Evolutionary conservation across 2,329 filamentous ascomycete genomes (phyloP).

Genomic region (Paracoccidioides lutzii): DNA sequence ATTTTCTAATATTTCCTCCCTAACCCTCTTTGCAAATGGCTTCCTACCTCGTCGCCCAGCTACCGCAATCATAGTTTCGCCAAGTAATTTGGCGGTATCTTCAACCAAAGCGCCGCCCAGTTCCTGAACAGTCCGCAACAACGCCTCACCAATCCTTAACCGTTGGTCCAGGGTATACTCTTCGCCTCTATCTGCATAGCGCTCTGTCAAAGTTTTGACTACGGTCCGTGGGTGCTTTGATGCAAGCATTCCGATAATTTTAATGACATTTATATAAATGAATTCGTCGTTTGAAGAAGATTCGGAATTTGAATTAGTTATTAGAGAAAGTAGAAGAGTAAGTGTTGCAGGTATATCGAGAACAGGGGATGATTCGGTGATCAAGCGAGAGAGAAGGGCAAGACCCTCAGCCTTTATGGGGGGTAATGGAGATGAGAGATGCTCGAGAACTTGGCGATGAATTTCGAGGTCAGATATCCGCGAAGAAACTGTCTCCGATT

Average conservation of each 20-base stretch:
- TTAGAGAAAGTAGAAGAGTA: constrained; percentile 27
- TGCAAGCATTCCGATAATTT: constrained; percentile 28
- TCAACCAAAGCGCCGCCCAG: constrained; percentile 26
- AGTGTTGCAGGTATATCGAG: constrained; percentile 33
- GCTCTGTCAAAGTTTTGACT: constrained; percentile 28
- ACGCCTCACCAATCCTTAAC: constrained; percentile 30
- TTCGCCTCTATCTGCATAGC: constrained; percentile 28
- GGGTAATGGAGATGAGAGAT: constrained; percentile 28
- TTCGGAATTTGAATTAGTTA: constrained; percentile 24
- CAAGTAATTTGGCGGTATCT: constrained; percentile 25
- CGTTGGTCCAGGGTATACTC: constrained; percentile 26
- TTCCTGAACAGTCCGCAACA: constrained; percentile 30
- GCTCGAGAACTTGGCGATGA: constrained; percentile 29
- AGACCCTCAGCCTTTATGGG: constrained; percentile 34
- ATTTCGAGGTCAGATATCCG: constrained; percentile 26
- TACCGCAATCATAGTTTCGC: constrained; percentile 28
- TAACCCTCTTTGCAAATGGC: constrained; percentile 21
- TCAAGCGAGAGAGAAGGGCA: constrained; percentile 26
- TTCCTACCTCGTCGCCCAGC: constrained; percentile 28
- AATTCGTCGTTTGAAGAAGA: constrained; percentile 29
- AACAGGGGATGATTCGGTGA: constrained; percentile 29
- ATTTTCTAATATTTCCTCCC: constrained; percentile 18
- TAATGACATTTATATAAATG: constrained; percentile 33
- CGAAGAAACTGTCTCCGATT: constrained; percentile 12
- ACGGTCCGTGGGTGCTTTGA: constrained; percentile 31